Base-by-base conservation (phyloP, 805 yeast genomes). In the Candida tammaniensis region DNA sequence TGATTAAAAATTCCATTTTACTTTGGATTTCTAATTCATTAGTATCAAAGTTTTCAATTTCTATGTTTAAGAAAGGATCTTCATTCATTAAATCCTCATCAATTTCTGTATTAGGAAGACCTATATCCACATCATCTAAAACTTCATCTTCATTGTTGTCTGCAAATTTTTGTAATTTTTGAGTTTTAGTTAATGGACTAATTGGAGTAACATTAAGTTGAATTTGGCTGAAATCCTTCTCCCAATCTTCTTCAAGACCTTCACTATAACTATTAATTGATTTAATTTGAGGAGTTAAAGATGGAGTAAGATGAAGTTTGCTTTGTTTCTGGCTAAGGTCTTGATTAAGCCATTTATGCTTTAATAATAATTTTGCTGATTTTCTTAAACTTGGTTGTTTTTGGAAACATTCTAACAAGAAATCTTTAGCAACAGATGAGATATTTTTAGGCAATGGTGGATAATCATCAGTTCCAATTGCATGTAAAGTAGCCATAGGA, bases 401-500 rank as follows among this genome's bases (percentile, higher is more conserved):
- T 44, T 80, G 82, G 46, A 86, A 82, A 51, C 95, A 86, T 41
- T 74, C 76, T 32, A 68, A 46, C 9, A 84, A 56, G 43, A 86
- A 80, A 43, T 82, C 86, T 24, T 67, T 64, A 6, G 69, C 68
- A 40, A 57, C 22, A 0, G 64, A 48, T 0, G 77, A 57, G 4
- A 74, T 51, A 3, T 64, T 57, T 7, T 67, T 65, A 0, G 95
- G 95, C 14, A 85, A 57, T 1, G 82, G 80, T 2, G 91, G 87
- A 36, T 72, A 70, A 12, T 77, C 82, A 33, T 84, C 86, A 5
- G 82, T 76, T 0, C 86, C 95, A 33, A 86, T 82, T 0, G 93
- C 88, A 61, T 83, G 94, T 38, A 86, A 64, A 0, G 93, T 86
- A 1, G 86, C 82, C 79, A 85, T 79, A 7, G 83, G 82, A 38